phyloP scores from a whole-genome alignment of 2,329 filamentous ascomycete species.

The Nannizzia gypsea region DNA sequence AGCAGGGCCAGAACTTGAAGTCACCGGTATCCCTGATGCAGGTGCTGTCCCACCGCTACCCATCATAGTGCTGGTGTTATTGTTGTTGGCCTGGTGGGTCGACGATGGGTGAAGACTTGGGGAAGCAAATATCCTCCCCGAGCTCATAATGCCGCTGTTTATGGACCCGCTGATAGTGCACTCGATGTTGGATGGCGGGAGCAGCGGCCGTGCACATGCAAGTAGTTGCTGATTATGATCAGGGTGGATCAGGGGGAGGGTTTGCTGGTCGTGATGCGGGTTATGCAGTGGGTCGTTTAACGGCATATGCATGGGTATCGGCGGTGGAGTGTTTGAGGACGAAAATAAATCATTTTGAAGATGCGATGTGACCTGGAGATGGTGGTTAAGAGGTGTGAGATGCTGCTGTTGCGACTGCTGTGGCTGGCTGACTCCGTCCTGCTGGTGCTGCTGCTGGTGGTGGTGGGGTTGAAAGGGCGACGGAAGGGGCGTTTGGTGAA shows the following conservation, averaged over 20 bases:
- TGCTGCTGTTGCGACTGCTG: neutral
- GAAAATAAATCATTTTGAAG: neutral
- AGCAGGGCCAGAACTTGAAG: neutral
- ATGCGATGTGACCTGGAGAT: neutral
- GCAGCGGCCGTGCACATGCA: neutral
- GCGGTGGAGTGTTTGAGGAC: neutral
- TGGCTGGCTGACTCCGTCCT: neutral
- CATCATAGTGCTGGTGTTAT: neutral
- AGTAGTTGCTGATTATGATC: constrained; percentile 1
- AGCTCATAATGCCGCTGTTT: neutral
- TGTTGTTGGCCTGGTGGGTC: neutral
- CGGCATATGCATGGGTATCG: constrained; percentile 4
- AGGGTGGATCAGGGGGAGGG: neutral
- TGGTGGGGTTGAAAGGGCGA: neutral
- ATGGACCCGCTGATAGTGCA: constrained; percentile 1
- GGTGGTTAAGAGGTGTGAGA: neutral
- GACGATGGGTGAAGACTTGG: neutral
- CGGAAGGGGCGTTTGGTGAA: neutral
- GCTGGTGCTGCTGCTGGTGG: neutral
- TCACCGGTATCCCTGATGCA: neutral
- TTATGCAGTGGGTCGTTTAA: neutral
- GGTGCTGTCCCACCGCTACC: neutral
- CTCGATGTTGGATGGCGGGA: neutral
- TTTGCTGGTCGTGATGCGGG: neutral
- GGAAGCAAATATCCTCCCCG: neutral